Base-by-base conservation (phyloP, 2,329 filamentous ascomycete genomes). In the Clonostachys byssicola region DNA sequence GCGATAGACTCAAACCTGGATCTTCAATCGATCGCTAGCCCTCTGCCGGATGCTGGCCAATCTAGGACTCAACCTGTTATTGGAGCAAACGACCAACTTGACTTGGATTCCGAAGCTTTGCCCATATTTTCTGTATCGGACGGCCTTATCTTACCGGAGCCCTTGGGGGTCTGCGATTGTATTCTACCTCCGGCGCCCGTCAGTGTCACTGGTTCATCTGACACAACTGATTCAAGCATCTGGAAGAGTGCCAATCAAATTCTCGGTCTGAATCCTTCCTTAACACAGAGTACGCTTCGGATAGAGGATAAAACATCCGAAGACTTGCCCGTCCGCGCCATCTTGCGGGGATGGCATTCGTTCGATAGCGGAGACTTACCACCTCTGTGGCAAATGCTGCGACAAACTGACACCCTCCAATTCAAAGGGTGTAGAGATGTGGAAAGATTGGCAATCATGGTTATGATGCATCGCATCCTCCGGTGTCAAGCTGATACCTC, bases 261-360 rank as follows among this genome's bases (percentile, higher is more conserved):
- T 2, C 39, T 56, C 14, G 47, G 46, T 6, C 48, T 50, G 33
- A 48, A 49, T 1, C 51, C 50, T 5, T 46, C 47, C 9, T 20
- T 60, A 5, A 48, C 54, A 1, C 20, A 43, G 1, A 48, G 51
- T 1, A 38, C 34, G 14, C 49, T 51, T 23, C 39, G 20, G n/a
- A 42, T 42, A 16, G 58, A 62, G 12, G 56, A 60, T 14, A 49
- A 48, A 3, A 48, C 50, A 6, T 52, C 53, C 7, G 52, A 63
- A 30, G 60, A 63, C 20, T 52, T 53, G 1, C 54, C 60, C 1
- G 40, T 63, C 2, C 49, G 60, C 10, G 60, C 51, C 2, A 3
- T 63, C 0, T 2, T 63, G 0, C 55, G 63, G 17, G 60, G 60
- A 5, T 62, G 60, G 60, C 52, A 61, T 16, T 57, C 50, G n/a